Conservation (phyloP, 2,329 filamentous ascomycete species). For the Neofusicoccum cordaticola region DNA sequence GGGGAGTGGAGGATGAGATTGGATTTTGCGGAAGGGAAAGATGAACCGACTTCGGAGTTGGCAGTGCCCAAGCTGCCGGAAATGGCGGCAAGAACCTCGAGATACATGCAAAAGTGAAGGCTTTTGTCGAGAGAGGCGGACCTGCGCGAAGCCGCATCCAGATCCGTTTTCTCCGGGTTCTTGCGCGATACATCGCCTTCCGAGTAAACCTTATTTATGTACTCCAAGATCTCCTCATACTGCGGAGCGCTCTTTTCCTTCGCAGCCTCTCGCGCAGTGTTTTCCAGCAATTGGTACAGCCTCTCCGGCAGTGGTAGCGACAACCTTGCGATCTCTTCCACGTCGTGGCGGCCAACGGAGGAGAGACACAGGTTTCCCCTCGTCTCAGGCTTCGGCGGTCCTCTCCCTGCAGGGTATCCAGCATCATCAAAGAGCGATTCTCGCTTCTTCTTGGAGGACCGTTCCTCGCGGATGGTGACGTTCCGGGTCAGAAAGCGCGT, state of each 20-base stretch:
- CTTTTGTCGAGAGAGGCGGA: neutral
- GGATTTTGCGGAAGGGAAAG: constrained; percentile 51
- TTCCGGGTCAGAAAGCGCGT: constrained; percentile 55
- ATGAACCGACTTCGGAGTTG: constrained; percentile 37
- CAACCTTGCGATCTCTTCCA: neutral
- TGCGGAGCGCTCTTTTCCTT: neutral
- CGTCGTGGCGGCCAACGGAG: neutral
- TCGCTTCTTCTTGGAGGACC: neutral
- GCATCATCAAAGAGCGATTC: neutral
- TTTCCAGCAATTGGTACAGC: constrained; percentile 5
- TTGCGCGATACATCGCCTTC: neutral
- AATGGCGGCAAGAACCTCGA: constrained; percentile 50
- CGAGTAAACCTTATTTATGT: constrained; percentile 3
- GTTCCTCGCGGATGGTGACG: constrained; percentile 44
- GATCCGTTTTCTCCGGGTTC: neutral
- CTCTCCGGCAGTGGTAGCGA: neutral
- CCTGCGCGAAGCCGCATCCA: neutral
- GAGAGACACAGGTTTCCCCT: neutral
- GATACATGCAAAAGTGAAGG: constrained; percentile 1
- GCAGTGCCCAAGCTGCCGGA: constrained; percentile 47
- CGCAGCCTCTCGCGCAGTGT: neutral
- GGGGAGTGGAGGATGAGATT: constrained; percentile 61
- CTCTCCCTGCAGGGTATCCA: neutral
- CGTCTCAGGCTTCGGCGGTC: constrained; percentile 17
- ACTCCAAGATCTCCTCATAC: constrained; percentile 3